phyloP scores from a whole-genome alignment of 2,329 filamentous ascomycete species.

The Xylariaceae sp. region DNA sequence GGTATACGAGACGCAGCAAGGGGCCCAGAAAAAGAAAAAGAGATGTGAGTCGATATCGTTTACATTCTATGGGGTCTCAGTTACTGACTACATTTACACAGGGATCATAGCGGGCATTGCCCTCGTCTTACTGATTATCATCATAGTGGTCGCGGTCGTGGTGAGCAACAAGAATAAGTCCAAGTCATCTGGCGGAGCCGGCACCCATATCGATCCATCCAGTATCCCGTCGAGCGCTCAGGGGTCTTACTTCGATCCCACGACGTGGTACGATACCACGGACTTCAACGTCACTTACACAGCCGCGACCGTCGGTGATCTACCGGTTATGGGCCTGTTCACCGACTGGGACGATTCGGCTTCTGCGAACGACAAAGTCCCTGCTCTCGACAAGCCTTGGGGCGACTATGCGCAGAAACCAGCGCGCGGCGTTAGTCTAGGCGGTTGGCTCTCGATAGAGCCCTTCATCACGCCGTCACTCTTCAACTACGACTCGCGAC shows the following conservation, averaged over 20 bases:
- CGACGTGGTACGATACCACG: slow-evolving; percentile 81
- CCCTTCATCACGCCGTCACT: slow-evolving; percentile 94
- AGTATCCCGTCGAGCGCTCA: slow-evolving; percentile 61
- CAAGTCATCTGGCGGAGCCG: slow-evolving; percentile 37
- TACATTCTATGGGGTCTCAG: neutral
- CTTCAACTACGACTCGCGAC: slow-evolving; percentile 61
- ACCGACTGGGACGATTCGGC: slow-evolving; percentile 79
- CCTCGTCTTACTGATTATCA: slow-evolving; percentile 56
- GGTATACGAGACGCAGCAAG: slow-evolving; percentile 34
- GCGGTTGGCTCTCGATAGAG: slow-evolving; percentile 90
- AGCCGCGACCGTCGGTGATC: slow-evolving; percentile 70
- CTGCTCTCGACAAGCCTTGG: slow-evolving; percentile 70
- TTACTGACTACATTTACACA: slow-evolving; percentile 32
- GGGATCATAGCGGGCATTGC: slow-evolving; percentile 53
- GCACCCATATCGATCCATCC: slow-evolving; percentile 46
- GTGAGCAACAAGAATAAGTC: slow-evolving; percentile 59
- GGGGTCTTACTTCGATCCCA: slow-evolving; percentile 79
- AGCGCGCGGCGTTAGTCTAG: slow-evolving; percentile 85
- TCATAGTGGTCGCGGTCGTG: slow-evolving; percentile 62
- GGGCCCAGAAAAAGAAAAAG: slow-evolving; percentile 54
- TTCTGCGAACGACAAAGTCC: slow-evolving; percentile 72
- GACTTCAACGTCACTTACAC: slow-evolving; percentile 97
- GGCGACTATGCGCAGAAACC: slow-evolving; percentile 70
- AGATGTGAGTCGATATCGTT: slow-evolving; percentile 47
- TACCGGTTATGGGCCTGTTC: slow-evolving; percentile 88